phyloP scores from a whole-genome alignment of 805 yeast genomes.

The Starmerella apis region DNA sequence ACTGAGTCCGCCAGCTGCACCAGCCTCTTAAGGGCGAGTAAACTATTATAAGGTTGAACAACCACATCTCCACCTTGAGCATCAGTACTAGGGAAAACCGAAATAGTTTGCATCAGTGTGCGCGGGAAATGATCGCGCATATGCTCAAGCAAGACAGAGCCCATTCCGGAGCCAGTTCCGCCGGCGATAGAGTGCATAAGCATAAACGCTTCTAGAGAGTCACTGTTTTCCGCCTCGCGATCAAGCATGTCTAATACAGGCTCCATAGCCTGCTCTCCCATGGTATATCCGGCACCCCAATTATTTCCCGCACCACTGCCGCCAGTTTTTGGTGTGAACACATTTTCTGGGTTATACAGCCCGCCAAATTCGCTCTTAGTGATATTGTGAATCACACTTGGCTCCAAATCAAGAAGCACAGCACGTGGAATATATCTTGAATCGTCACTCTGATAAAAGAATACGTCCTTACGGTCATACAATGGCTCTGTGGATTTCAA shows the following conservation, averaged over 20 bases:
- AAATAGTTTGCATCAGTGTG: constrained; percentile 72
- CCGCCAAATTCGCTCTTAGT: constrained; percentile 41
- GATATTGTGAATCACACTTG: constrained; percentile 62
- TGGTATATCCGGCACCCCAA: constrained; percentile 84
- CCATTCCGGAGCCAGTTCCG: constrained; percentile 96
- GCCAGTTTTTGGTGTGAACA: constrained; percentile 70
- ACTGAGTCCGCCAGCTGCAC: constrained; percentile 79
- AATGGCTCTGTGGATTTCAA: constrained; percentile 32
- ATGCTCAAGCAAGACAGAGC: constrained; percentile 67
- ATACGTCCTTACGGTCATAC: constrained; percentile 73
- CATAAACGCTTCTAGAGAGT: constrained; percentile 82
- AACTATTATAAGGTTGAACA: constrained; percentile 90
- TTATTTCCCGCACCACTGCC: constrained; percentile 73
- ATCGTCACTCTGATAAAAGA: constrained; percentile 66
- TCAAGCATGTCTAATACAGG: constrained; percentile 74
- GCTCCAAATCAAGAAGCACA: constrained; percentile 76
- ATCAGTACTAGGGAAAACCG: constrained; percentile 64
- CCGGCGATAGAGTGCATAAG: constrained; percentile 93
- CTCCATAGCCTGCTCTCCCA: constrained; percentile 59
- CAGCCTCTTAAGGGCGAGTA: constrained; percentile 69
- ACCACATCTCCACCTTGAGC: constrained; percentile 89
- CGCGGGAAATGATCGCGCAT: constrained; percentile 73
- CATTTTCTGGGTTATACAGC: constrained; percentile 73
- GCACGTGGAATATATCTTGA: constrained; percentile 83
- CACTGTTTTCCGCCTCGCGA: constrained; percentile 82